These are phyloP conservation scores for Annona squamosa DNA, from an alignment of 164 flowering plant genomes.

Conservation along the genomic window DNA sequence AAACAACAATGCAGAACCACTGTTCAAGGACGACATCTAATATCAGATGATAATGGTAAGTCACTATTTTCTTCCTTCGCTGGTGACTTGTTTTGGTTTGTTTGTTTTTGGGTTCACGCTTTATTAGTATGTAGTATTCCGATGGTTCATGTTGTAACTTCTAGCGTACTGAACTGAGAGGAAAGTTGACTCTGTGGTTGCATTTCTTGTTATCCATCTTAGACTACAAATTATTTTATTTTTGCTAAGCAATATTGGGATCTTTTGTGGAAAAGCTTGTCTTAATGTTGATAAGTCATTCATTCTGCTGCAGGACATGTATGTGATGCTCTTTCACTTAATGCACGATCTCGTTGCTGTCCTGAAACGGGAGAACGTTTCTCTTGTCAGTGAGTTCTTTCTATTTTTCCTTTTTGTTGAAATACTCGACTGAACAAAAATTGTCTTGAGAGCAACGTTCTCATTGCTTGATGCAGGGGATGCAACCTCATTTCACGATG, in stretches of 20 bases:
- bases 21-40: conserved; percentile 34
- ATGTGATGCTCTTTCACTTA: conserved; percentile 67
- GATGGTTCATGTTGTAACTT: not conserved
- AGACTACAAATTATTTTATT: not conserved
- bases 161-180: not conserved
- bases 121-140: not conserved
- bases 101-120: not conserved
- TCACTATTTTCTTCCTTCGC: not conserved
- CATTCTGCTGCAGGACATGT: conserved; percentile 55
- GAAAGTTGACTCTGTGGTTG: not conserved
- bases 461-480: conserved; percentile 46
- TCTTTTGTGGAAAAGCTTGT: not conserved
- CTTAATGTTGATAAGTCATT: not conserved
- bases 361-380: conserved; percentile 56
- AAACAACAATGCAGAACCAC: conserved; percentile 22
- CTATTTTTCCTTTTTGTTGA: not conserved
- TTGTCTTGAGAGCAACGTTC: not conserved
- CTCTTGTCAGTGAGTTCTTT: conserved; percentile 87
- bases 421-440: not conserved
- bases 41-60: conserved; percentile 34
- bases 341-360: conserved; percentile 76
- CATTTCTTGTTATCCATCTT: too few relatives aligned
- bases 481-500: conserved; percentile 82
- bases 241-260: not conserved
- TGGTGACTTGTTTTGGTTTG: not conserved